A percentile compares a stretch with the other conserved stretches of the same genome.
Conservation (phyloP, 306 rosid genomes). For the Glycine soja region DNA sequence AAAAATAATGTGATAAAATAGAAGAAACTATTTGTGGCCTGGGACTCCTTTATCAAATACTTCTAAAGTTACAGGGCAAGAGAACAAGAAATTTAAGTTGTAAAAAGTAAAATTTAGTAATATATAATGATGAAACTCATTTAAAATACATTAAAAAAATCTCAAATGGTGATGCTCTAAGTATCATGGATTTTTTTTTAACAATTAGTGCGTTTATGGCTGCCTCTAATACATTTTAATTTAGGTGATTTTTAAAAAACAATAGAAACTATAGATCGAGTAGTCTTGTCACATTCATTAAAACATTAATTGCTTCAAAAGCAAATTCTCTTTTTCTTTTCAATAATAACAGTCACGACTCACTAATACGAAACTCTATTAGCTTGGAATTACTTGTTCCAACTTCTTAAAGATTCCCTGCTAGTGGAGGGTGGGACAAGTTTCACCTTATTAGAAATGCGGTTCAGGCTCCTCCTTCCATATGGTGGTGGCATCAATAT, state of each 20-base stretch:
- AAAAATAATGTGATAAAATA: too few species aligned
- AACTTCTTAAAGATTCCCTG: constrained; percentile 21
- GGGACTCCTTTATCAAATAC: too few species aligned
- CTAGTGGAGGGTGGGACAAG: constrained; percentile 15
- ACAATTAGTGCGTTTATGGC: constrained; percentile 2
- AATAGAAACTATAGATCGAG: background rate
- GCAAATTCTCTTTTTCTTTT: constrained; percentile 25
- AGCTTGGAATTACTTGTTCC: constrained; percentile 31
- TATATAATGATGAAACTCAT: too few species aligned
- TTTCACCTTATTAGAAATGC: background rate
- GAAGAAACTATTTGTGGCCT: too few species aligned
- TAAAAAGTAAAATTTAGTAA: too few species aligned
- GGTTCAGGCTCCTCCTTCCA: background rate
- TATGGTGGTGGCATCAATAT: background rate
- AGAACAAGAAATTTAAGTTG: too few species aligned
- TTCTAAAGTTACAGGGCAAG: too few species aligned
- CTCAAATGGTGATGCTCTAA: background rate
- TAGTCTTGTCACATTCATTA: constrained; percentile 30
- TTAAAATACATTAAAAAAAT: background rate
- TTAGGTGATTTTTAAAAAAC: background rate
- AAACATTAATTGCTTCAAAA: constrained; percentile 19
- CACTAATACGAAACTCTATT: constrained; percentile 35
- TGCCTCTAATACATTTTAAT: background rate
- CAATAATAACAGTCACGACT: background rate
- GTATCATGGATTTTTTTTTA: background rate